Evolutionary conservation across 257 asterid genomes (phyloP).

Genomic region (Nicotiana attenuata): DNA sequence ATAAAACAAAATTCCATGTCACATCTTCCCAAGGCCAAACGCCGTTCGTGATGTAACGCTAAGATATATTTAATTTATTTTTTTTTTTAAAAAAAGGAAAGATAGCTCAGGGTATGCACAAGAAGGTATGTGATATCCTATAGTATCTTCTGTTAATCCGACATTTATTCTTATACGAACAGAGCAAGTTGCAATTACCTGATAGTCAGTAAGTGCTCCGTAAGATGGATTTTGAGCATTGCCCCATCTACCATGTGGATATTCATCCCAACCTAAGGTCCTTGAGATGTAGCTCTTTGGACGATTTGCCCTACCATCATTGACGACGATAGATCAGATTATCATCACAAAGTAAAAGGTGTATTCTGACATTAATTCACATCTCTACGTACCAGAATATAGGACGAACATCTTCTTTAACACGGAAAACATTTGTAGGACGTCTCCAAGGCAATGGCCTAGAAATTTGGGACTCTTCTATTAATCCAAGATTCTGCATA

Average conservation of each 20-base stretch:
- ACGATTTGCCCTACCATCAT: conserved; percentile 84
- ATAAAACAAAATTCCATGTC: too few species aligned
- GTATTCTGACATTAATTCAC: neutral
- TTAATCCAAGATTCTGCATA: conserved; percentile 83
- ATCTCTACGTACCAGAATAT: conserved; percentile 68
- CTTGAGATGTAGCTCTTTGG: conserved; percentile 96
- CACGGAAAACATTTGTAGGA: conserved; percentile 73
- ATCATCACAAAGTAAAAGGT: neutral
- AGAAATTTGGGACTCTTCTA: conserved; percentile 82
- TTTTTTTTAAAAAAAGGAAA: too few species aligned
- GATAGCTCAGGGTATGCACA: neutral
- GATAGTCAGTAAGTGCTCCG: conserved; percentile 87
- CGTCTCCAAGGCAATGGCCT: conserved; percentile 97
- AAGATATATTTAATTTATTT: too few species aligned
- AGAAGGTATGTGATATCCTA: neutral
- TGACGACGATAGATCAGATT: conserved; percentile 8
- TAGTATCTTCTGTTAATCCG: neutral
- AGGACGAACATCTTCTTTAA: conserved; percentile 92
- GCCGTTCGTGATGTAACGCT: too few species aligned
- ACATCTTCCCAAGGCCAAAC: too few species aligned
- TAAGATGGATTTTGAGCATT: conserved; percentile 85
- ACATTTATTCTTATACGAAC: neutral
- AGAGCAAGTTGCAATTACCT: conserved; percentile 37
- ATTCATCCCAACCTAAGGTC: conserved; percentile 92
- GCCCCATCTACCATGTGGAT: conserved; percentile 96